Base-by-base conservation (phyloP, 345 rosid species). In the Abelmoschus esculentus region DNA sequence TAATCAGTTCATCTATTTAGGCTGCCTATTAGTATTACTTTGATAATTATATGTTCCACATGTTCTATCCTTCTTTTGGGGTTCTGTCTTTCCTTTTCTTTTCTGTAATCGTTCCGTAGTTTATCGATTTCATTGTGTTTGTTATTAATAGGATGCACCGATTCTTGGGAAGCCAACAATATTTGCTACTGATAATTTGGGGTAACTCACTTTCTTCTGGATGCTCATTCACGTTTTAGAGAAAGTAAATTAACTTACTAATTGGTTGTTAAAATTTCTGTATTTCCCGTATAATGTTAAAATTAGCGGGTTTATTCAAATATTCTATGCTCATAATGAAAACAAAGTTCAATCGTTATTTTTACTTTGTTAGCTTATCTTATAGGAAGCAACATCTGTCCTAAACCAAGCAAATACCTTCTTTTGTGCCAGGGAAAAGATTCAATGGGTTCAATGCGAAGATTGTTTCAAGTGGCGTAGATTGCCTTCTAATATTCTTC, bases 91-190 rank as follows among this genome's bases (percentile, higher is more conserved):
- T 40, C 28, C 52, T 26, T 19, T 22, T 47, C 32, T 19, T 19
- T 29, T 55, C 32, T 19, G 59, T 53, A 52, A 46, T 44, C 26
- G 26, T 22, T 61, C 63, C 14, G 8, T 68, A 46, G 29, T 49
- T 72, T 14, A 12, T 61, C n/a, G 17, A 56, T 56, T 56, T 56
- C 26, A 13, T 26, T 63, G 47, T 64, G 63, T 78, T 5, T 59
- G 26, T 22, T 22, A 36, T 19, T 80, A 31, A 79, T 90, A 96
- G 99, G 99, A 87, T 61, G 90, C 89, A 36, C 99, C 99, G 56
- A 66, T 92, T 49, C 83, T 96, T 58, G 97, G 99, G 79, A 89
- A 87, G 84, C 96, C 98, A 57, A 83, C 85, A 64, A 76, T 87
- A 59, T 75, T 80, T 77, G 81, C 85, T 34, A 81, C 81, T 38